Evolutionary conservation across 2,329 filamentous ascomycete genomes (phyloP).

Genomic region (Dendrostoma leiphaemia): DNA sequence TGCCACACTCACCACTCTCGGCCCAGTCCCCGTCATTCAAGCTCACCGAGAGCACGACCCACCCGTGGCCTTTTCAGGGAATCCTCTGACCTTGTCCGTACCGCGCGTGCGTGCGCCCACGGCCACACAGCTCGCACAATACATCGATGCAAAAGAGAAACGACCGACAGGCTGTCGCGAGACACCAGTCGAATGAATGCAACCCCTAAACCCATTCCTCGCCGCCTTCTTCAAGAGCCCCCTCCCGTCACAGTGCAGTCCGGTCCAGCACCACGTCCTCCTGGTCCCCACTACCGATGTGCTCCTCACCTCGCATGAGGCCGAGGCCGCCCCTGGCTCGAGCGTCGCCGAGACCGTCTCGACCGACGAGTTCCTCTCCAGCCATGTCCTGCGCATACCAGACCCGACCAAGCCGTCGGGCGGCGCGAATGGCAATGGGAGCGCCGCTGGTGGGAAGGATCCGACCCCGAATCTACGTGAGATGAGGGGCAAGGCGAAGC

Average conservation of each 20-base stretch:
- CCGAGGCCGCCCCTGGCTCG: slow-evolving; percentile 66
- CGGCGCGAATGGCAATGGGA: slow-evolving; percentile 35
- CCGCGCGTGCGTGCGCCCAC: slow-evolving; percentile 2
- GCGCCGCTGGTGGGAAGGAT: slow-evolving; percentile 48
- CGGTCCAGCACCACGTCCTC: slow-evolving; percentile 87
- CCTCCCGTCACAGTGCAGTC: slow-evolving; percentile 85
- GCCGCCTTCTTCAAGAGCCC: slow-evolving; percentile 98
- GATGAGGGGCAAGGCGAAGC: slow-evolving; percentile 87
- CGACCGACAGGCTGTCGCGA: slow-evolving; percentile 18
- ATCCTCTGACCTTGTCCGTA: background rate
- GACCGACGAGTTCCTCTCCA: slow-evolving; percentile 92
- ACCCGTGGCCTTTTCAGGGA: background rate
- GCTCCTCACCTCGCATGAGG: slow-evolving; percentile 82
- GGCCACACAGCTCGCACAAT: background rate
- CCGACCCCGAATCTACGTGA: slow-evolving; percentile 69
- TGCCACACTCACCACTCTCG: background rate
- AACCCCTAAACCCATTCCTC: slow-evolving; percentile 98
- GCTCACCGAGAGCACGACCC: background rate
- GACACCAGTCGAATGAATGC: slow-evolving; percentile 62
- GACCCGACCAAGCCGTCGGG: slow-evolving; percentile 45
- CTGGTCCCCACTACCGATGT: slow-evolving; percentile 93
- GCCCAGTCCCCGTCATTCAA: background rate
- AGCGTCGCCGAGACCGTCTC: slow-evolving; percentile 76
- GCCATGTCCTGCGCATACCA: slow-evolving; percentile 90
- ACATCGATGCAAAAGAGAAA: slow-evolving; percentile 15